phyloP scores from a whole-genome alignment of 2,329 filamentous ascomycete genomes.

The Colletotrichum cereale region DNA sequence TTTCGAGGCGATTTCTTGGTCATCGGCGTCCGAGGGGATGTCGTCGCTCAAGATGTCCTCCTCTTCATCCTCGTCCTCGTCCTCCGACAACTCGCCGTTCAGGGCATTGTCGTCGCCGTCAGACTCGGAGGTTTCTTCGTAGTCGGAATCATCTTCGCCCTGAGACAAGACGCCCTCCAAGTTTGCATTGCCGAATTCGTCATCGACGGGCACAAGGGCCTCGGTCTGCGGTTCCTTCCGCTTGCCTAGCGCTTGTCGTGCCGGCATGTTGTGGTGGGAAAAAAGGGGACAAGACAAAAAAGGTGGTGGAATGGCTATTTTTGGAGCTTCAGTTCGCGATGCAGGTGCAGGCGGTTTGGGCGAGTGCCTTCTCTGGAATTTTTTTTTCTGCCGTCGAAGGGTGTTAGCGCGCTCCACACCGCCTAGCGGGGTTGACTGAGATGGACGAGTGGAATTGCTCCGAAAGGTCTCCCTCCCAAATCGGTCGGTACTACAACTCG shows the following conservation, averaged over 20 bases:
- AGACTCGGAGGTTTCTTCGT: constrained; percentile 58
- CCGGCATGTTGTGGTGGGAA: constrained; percentile 52
- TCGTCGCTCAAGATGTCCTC: constrained; percentile 56
- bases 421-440: constrained; percentile 37
- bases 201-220: constrained; percentile 67
- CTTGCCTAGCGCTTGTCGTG: constrained; percentile 65
- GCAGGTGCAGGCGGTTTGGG: constrained; percentile 32
- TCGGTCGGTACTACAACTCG: background rate
- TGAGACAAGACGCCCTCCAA: constrained; percentile 69
- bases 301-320: constrained; percentile 34
- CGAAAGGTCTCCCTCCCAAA: background rate
- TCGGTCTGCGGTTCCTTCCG: constrained; percentile 73
- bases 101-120: constrained; percentile 49
- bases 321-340: constrained; percentile 39
- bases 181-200: constrained; percentile 68
- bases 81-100: constrained; percentile 56
- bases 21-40: constrained; percentile 56
- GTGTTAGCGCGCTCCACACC: constrained; percentile 34
- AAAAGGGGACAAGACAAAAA: constrained; percentile 29
- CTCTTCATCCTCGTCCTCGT: constrained; percentile 55
- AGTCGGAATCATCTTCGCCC: constrained; percentile 69
- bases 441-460: constrained; percentile 21
- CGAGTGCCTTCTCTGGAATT: constrained; percentile 31
- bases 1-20: constrained; percentile 51
- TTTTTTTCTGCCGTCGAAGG: constrained; percentile 41